Evolutionary conservation across 2,329 filamentous ascomycete genomes (phyloP), one percentile per base, ranked within the genome.

Genomic region (Colletotrichum lini): DNA sequence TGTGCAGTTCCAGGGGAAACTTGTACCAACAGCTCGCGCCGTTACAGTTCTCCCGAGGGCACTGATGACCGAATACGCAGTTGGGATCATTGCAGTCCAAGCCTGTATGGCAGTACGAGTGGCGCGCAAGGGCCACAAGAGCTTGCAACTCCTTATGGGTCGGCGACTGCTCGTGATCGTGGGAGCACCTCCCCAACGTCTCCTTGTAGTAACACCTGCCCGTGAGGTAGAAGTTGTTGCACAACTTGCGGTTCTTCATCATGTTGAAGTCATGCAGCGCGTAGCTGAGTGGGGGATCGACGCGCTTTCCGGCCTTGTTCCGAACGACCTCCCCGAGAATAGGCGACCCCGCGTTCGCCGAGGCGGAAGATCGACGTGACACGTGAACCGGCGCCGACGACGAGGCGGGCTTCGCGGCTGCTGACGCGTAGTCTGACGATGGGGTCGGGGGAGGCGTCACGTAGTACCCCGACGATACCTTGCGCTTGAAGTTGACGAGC

Each of bases 201-300:
- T 59, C 42, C 18, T 65, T 38, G 47, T 71, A 76, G 0, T 16
- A 23, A 23, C 77, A 78, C 2, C 63, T 68, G 2, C 76, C 77
- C 16, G 79, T 60, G 4, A 82, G 75, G 59, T 81, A 78, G 49
- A 75, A 80, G 12, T 61, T 73, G 61, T 82, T 82, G 74, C 81
- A 82, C 21, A 80, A 73, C 47, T 78, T 82, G 8, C 66, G 72
- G 23, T 59, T 49, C 59, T 78, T 81, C 45, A 82, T 62, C 4
- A 42, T 60, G 6, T 72, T 64, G 23, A 79, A 72, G 13, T 76
- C 73, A 4, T 65, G 71, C 6, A 66, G 58, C 2, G 72, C 75
- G 35, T 65, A 77, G 4, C 60, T 73, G 30, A 79, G 50, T 0
- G 67, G 73, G 1, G 72, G 53, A 63, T 82, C 80, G 18, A 82